A percentile compares a stretch with the other conserved stretches of the same genome.
Conservation (phyloP, 78 protist genomes). For the Dictyostelium purpureum region DNA sequence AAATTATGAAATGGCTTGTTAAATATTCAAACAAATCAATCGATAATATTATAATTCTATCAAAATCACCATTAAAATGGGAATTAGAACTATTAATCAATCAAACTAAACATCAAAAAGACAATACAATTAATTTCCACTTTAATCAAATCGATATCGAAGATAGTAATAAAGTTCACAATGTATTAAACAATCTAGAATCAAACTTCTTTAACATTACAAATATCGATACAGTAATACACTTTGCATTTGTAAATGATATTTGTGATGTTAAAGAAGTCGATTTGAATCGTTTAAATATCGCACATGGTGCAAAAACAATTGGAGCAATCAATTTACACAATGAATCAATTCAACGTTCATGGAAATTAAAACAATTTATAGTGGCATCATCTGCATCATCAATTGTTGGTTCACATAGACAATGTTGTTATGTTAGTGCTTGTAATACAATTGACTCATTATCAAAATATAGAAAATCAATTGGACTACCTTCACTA, state of each 20-base stretch:
- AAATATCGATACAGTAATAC: conserved; percentile 17
- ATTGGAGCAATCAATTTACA: conserved; percentile 79
- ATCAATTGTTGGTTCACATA: conserved; percentile 32
- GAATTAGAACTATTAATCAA: conserved; percentile 31
- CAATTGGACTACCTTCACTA: conserved; percentile 10
- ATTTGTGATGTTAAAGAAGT: neutral
- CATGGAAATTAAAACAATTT: conserved; percentile 7
- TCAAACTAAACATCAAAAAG: too few relatives aligned
- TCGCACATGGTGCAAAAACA: conserved; percentile 53
- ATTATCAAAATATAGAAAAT: conserved; percentile 37
- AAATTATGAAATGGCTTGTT: too few relatives aligned
- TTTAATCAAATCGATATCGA: conserved; percentile 1
- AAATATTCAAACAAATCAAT: too few relatives aligned
- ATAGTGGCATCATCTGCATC: conserved; percentile 52
- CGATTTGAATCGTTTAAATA: neutral
- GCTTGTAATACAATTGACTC: conserved; percentile 77
- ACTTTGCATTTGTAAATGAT: conserved; percentile 33
- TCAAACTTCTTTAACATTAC: neutral
- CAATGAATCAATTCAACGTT: neutral
- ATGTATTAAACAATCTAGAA: too few relatives aligned
- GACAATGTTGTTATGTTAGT: conserved; percentile 77
- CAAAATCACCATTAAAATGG: conserved; percentile 51
- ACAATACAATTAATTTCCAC: neutral
- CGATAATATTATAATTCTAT: conserved; percentile 11
- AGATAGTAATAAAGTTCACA: too few relatives aligned